Base-by-base conservation (phyloP, 495 filamentous ascomycete genomes). In the Lasiosphaeria miniovina region DNA sequence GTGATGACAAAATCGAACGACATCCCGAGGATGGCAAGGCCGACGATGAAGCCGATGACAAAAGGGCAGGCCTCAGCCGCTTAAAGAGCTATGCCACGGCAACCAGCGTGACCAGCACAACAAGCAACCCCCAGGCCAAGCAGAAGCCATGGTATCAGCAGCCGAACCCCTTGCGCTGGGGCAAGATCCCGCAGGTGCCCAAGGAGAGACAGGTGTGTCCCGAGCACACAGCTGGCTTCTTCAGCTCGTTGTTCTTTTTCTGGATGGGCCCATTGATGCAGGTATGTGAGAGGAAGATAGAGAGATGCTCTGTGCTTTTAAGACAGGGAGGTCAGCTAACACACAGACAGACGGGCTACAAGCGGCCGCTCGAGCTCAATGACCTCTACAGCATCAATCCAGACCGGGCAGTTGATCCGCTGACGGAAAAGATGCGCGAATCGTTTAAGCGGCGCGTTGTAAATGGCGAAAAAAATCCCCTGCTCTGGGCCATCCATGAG, bases 321-420 rank as follows among this genome's bases (percentile, higher is more conserved):
- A 12, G 12, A 49, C 36, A 41, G 2, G 10, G 36, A 49, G 32
- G 49, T 31, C 11, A 32, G 52, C 59, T 61, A 35, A 65, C 61
- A 55, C 14, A 54, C 15, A 55, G 15, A 17, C 63, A 87, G 82
- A 79, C 80, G 51, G 93, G 93, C 15, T 98, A 96, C 70, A 83
- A 91, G 66, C 86, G 93, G 9, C 85, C 86, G 11, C 81, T 98
- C 6, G 90, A 96, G 63, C 73, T 86, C 40, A 88, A 88, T 67
- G 93, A 98, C 68, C 85, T 98, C 58, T 96, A 92, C 86, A 78
- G 77, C 1, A 88, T 97, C 51, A 96, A 96, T 62, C 92, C 93
- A 0, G 70, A 88, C 57, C 81, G 93, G 45, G 77, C 82, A n/a
- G 86, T 88, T 43, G 83, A 90, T 31, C 69, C 83, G 4, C 68